These are phyloP conservation scores for Pinus albicaulis DNA, from an alignment of 75 land plant genomes.

Conservation along the genomic window DNA sequence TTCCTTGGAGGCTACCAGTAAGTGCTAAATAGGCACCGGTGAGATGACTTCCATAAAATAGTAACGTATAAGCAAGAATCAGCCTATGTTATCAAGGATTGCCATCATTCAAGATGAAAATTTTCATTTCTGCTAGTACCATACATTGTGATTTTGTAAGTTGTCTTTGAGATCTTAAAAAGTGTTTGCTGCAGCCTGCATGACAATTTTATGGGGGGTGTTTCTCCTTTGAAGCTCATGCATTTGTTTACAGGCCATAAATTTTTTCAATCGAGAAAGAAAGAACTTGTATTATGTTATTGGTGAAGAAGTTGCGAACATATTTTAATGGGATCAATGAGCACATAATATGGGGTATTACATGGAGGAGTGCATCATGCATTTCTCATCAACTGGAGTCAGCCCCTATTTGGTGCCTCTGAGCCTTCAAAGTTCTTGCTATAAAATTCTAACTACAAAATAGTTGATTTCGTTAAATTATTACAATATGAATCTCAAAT, in stretches of 20 bases:
- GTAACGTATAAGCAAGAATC: not conserved
- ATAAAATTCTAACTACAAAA: not conserved
- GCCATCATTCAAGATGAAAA: not conserved
- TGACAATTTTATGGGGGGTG: not conserved
- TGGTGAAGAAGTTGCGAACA: not conserved
- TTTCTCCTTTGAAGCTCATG: not conserved
- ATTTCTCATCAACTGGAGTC: not conserved
- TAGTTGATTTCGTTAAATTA: not conserved
- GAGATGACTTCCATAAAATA: not conserved
- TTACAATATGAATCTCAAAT: not conserved
- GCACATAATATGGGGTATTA: not conserved
- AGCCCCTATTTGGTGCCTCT: not conserved
- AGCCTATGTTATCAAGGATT: not conserved
- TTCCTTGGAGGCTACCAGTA: not conserved
- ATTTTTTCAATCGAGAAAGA: not conserved
- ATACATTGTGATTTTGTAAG: not conserved
- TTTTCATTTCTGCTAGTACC: not conserved
- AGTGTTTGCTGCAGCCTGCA: not conserved
- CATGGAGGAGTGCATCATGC: not conserved
- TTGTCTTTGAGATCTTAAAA: not conserved
- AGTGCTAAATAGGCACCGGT: not conserved
- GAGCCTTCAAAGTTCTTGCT: not conserved
- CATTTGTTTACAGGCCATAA: slow-evolving; percentile 1
- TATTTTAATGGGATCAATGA: not conserved
- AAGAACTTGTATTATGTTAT: not conserved